phyloP scores from a whole-genome alignment of 345 rosid genomes.

The Lumnitzera littorea region DNA sequence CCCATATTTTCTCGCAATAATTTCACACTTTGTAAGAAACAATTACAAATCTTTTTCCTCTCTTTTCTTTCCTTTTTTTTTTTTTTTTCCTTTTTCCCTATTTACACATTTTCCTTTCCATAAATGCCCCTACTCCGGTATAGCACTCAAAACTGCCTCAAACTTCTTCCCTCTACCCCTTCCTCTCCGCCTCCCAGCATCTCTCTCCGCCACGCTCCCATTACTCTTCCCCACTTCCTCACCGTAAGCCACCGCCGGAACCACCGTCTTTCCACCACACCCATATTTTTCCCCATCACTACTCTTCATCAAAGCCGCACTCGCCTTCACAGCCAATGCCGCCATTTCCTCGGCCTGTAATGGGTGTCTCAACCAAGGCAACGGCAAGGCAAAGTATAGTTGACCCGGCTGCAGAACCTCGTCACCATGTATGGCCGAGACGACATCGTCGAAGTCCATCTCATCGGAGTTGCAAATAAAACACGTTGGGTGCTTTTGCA shows the following conservation, averaged over 20 bases:
- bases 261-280: slow-evolving; percentile 32
- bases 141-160: slow-evolving; percentile 53
- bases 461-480: slow-evolving; percentile 95
- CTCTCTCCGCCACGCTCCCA: slow-evolving; percentile 11
- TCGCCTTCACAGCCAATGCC: slow-evolving; percentile 95
- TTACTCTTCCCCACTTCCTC: slow-evolving; percentile 10
- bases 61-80: not conserved
- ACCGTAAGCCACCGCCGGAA: slow-evolving; percentile 21
- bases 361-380: slow-evolving; percentile 50
- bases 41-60: no score
- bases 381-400: slow-evolving; percentile 76
- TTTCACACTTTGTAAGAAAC: not conserved
- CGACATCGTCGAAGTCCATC: slow-evolving; percentile 83
- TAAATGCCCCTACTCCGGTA: slow-evolving; percentile 39
- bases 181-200: slow-evolving; percentile 20
- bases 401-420: slow-evolving; percentile 85
- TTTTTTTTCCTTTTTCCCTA: no score
- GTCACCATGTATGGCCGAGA: slow-evolving; percentile 49
- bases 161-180: slow-evolving; percentile 31
- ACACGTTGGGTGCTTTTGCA: slow-evolving; percentile 43
- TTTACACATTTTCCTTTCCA: slow-evolving; percentile 1
- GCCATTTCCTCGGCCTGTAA: slow-evolving; percentile 89
- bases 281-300: slow-evolving; percentile 32
- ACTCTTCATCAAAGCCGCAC: slow-evolving; percentile 66
- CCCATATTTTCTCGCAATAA: no score